Percentiles rank a stretch among this genome's conserved stretches.
These are phyloP conservation scores for Coelastrella sp. DNA, from an alignment of 139 green algal genomes.

Conservation along the genomic window DNA sequence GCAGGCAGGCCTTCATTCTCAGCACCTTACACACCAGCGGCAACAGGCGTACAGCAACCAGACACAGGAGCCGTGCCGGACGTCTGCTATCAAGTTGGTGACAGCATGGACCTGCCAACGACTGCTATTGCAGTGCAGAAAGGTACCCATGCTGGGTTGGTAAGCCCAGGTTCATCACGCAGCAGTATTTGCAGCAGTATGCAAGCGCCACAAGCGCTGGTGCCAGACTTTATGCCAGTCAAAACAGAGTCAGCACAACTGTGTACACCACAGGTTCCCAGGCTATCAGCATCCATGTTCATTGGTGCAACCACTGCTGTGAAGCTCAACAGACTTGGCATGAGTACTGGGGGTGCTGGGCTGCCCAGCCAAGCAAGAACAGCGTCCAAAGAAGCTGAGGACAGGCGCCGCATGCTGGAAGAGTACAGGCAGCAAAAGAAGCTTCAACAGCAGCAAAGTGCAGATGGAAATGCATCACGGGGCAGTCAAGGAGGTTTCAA, in stretches of 20 bases:
- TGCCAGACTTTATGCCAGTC: too few species aligned
- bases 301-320: not conserved
- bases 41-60: too few species aligned
- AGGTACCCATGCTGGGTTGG: not conserved
- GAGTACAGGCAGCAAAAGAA: conserved; percentile 14
- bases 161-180: conserved; percentile 32
- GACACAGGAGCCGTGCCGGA: not conserved
- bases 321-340: not conserved
- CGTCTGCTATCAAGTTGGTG: not conserved
- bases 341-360: conserved; percentile 8
- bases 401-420: not conserved
- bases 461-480: not conserved
- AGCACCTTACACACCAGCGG: too few species aligned
- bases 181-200: conserved; percentile 33
- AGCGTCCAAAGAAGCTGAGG: not conserved
- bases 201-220: too few species aligned
- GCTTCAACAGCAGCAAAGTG: conserved; percentile 17
- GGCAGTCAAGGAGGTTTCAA: conserved; percentile 15
- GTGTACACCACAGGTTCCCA: conserved; percentile 1
- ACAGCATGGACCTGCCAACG: not conserved
- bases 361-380: not conserved
- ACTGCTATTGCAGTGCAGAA: not conserved
- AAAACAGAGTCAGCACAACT: too few species aligned
- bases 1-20: not conserved
- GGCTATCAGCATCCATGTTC: conserved; percentile 6